phyloP scores from a whole-genome alignment of 805 yeast species.

The Starmera caribaea region DNA sequence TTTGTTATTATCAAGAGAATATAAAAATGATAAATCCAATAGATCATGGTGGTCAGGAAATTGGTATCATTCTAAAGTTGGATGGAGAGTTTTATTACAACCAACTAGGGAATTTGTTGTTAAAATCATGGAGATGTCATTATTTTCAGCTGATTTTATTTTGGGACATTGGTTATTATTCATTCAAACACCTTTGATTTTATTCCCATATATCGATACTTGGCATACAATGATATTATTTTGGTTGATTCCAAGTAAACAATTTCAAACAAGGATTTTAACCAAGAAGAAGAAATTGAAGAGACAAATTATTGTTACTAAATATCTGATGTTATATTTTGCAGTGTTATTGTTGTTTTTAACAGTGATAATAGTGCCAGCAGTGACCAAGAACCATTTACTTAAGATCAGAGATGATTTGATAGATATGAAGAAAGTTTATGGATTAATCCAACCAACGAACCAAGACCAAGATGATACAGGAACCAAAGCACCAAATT shows the following conservation, averaged over 20 bases:
- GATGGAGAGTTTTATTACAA: slow-evolving; percentile 51
- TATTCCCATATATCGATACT: slow-evolving; percentile 54
- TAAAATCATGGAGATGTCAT: slow-evolving; percentile 56
- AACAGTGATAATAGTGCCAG: slow-evolving; percentile 37
- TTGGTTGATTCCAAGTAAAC: slow-evolving; percentile 53
- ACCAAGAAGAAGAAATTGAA: slow-evolving; percentile 27
- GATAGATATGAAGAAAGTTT: slow-evolving; percentile 3
- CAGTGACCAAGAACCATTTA: slow-evolving; percentile 24
- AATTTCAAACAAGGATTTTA: slow-evolving; percentile 26
- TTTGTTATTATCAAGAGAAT: slow-evolving; percentile 50
- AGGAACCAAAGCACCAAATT: slow-evolving; percentile 43
- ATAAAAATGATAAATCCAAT: slow-evolving; percentile 48
- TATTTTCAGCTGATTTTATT: slow-evolving; percentile 54
- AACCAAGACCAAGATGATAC: slow-evolving; percentile 58
- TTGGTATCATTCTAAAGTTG: slow-evolving; percentile 56
- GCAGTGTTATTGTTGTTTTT: slow-evolving; percentile 29
- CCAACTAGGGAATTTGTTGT: slow-evolving; percentile 57
- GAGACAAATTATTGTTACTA: slow-evolving; percentile 31
- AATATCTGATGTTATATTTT: slow-evolving; percentile 38
- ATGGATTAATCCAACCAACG: slow-evolving; percentile 48
- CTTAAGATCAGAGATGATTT: slow-evolving; percentile 13
- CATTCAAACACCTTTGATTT: slow-evolving; percentile 48
- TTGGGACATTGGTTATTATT: slow-evolving; percentile 50
- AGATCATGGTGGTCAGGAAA: slow-evolving; percentile 75
- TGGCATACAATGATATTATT: slow-evolving; percentile 60